A percentile compares a stretch with the other conserved stretches of the same genome.
Evolutionary conservation across 768 basidiomycete genomes (phyloP).

Genomic region (Melanogaster broomeanus): DNA sequence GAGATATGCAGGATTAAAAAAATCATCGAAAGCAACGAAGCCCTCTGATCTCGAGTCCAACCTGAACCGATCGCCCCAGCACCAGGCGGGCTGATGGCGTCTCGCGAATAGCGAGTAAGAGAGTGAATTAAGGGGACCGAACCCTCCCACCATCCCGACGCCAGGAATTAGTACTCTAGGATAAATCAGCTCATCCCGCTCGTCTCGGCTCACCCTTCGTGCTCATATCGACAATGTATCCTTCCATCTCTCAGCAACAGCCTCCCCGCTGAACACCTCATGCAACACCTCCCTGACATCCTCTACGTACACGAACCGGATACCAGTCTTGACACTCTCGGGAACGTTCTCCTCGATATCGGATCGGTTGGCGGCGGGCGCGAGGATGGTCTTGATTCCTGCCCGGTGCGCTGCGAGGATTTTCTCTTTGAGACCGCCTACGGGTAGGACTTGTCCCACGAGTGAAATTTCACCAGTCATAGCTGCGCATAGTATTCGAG

Average conservation of each 20-base stretch:
- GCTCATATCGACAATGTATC: constrained; percentile 48
- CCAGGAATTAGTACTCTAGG: not conserved
- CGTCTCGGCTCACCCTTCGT: not conserved
- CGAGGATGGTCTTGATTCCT: constrained; percentile 90
- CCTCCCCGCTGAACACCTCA: constrained; percentile 77
- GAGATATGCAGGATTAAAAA: constrained; percentile 3
- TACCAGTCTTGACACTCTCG: constrained; percentile 92
- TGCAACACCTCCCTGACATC: constrained; percentile 87
- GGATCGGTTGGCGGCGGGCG: constrained; percentile 84
- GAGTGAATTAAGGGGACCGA: too few relatives aligned
- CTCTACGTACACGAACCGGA: constrained; percentile 94
- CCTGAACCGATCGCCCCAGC: not conserved
- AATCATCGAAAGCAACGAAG: not conserved
- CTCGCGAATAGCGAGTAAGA: not conserved
- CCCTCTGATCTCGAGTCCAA: not conserved
- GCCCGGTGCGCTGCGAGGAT: constrained; percentile 96
- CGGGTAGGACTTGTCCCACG: constrained; percentile 93
- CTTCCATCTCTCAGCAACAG: constrained; percentile 64
- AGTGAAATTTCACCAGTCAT: constrained; percentile 99
- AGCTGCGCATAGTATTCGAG: constrained; percentile 45
- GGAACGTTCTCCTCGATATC: constrained; percentile 99
- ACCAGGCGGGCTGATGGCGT: not conserved
- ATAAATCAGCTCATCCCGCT: not conserved
- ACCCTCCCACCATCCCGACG: not conserved
- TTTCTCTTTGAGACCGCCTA: constrained; percentile 96